Evolutionary conservation across 345 rosid genomes (phyloP).

Genomic region (Excoecaria cochinchinensis): DNA sequence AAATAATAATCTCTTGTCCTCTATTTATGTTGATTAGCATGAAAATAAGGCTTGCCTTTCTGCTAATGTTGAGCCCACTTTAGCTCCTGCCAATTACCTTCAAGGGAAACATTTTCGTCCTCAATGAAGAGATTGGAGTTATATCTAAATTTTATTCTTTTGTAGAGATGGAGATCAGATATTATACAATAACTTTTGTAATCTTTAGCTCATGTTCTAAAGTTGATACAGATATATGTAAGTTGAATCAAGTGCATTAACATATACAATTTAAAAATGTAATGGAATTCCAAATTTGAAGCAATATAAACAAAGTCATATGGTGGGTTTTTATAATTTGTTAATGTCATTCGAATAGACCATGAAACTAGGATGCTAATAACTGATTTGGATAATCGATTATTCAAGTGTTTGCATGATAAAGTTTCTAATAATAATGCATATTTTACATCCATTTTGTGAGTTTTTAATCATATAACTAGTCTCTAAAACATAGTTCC

Average conservation of each 20-base stretch:
- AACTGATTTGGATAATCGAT: background rate
- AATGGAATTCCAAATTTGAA: background rate
- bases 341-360: background rate
- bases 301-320: background rate
- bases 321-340: background rate
- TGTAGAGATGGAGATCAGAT: slow-evolving; percentile 42
- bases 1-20: no score
- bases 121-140: slow-evolving; percentile 54
- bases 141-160: slow-evolving; percentile 39
- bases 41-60: slow-evolving; percentile 5
- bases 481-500: slow-evolving; percentile 14
- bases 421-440: background rate
- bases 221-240: no score
- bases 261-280: no score
- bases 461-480: background rate
- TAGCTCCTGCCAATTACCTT: slow-evolving; percentile 24
- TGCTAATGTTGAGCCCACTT: slow-evolving; percentile 8
- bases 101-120: slow-evolving; percentile 46
- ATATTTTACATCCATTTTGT: no score
- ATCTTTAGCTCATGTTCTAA: no score
- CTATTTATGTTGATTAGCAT: slow-evolving; percentile 18
- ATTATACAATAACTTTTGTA: slow-evolving; percentile 46
- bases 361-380: no score
- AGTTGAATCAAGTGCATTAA: background rate
- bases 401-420: background rate